Percentiles rank a stretch among this genome's conserved stretches.
phyloP scores from a whole-genome alignment of 2,329 filamentous ascomycete species.

The Emmonsia crescens region DNA sequence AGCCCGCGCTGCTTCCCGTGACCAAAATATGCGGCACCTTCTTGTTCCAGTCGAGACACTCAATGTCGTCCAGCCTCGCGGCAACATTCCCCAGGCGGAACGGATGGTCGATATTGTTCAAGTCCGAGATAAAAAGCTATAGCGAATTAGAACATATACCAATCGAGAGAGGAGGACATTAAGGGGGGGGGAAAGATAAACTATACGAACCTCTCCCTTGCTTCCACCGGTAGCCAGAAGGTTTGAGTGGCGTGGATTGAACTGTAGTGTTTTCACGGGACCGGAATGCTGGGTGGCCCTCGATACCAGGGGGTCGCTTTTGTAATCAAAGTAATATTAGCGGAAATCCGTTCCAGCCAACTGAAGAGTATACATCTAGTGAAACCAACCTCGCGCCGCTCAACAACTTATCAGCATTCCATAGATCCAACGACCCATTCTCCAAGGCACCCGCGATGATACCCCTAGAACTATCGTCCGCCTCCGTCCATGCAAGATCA shows the following conservation, averaged over 20 bases:
- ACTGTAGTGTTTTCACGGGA: conserved; percentile 87
- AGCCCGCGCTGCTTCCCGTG: conserved; percentile 83
- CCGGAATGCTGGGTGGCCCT: conserved; percentile 83
- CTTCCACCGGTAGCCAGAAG: conserved; percentile 85
- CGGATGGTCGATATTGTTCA: conserved; percentile 78
- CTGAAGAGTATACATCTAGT: not conserved
- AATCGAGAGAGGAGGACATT: conserved; percentile 7
- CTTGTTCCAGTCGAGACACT: conserved; percentile 96
- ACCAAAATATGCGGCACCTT: conserved; percentile 95
- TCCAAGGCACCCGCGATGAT: conserved; percentile 93
- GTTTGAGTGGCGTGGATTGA: conserved; percentile 86
- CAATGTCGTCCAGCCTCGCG: conserved; percentile 86
- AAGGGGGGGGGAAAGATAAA: not conserved
- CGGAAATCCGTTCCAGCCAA: not conserved
- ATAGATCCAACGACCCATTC: conserved; percentile 84
- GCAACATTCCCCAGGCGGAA: conserved; percentile 81
- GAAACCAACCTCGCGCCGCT: conserved; percentile 39
- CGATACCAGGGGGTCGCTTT: conserved; percentile 66
- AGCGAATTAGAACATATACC: not conserved
- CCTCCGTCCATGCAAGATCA: conserved; percentile 87
- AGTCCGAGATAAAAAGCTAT: conserved; percentile 78
- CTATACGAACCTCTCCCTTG: conserved; percentile 60
- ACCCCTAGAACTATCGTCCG: conserved; percentile 67
- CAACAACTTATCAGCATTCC: conserved; percentile 68
- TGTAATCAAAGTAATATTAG: not conserved